phyloP scores from a whole-genome alignment of 768 basidiomycete species.

The Boletus sp. region DNA sequence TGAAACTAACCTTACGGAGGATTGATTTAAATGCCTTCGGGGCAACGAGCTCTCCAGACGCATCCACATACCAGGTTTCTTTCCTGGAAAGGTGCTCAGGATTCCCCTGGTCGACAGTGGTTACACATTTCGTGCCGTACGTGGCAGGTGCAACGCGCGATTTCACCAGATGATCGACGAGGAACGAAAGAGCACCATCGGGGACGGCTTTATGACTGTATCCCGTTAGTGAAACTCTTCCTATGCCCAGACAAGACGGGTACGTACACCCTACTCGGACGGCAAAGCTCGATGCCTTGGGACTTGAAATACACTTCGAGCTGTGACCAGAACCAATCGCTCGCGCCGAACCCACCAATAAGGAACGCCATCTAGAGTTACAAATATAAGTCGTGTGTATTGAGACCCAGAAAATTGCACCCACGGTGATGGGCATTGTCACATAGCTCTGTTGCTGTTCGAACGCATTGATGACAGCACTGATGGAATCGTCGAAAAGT shows the following conservation, averaged over 20 bases:
- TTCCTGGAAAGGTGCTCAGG: slow-evolving; percentile 9
- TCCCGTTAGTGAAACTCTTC: neutral
- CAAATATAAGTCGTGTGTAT: neutral
- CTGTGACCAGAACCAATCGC: slow-evolving; percentile 41
- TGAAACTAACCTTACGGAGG: slow-evolving; percentile 6
- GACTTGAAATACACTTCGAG: slow-evolving; percentile 38
- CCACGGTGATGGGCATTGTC: slow-evolving; percentile 28
- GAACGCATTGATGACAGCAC: slow-evolving; percentile 31
- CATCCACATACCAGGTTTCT: slow-evolving; percentile 1
- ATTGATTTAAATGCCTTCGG: slow-evolving; percentile 5
- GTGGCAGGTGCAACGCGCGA: slow-evolving; percentile 44
- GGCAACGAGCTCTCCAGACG: neutral
- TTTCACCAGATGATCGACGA: slow-evolving; percentile 44
- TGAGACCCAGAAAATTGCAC: neutral
- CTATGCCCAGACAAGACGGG: slow-evolving; percentile 1
- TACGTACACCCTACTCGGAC: slow-evolving; percentile 49
- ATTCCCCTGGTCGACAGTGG: neutral
- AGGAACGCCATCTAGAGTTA: slow-evolving; percentile 35
- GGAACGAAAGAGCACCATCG: slow-evolving; percentile 42
- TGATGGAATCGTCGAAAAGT: slow-evolving; percentile 44
- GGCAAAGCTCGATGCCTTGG: slow-evolving; percentile 39
- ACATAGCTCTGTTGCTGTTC: slow-evolving; percentile 24
- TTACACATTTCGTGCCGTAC: slow-evolving; percentile 52
- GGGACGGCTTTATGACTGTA: slow-evolving; percentile 46
- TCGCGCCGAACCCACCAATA: slow-evolving; percentile 51